These are phyloP conservation scores for Solanum chaucha DNA, from an alignment of 257 asterid genomes.

Conservation along the genomic window DNA sequence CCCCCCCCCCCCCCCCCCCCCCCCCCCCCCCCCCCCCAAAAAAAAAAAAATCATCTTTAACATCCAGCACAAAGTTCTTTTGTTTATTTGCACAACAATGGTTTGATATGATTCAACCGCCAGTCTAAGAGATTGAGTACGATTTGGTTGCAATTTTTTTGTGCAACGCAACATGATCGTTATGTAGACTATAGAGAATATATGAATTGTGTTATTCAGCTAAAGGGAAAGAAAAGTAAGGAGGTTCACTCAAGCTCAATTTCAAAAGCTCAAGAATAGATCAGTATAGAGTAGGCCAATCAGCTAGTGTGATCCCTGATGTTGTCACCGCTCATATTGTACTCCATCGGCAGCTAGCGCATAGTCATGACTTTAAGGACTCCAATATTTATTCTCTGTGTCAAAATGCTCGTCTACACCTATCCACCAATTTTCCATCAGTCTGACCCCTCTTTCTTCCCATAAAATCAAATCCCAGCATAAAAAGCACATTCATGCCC, in stretches of 20 bases:
- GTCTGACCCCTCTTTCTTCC: background rate
- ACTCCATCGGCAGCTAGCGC: background rate
- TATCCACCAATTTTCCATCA: background rate
- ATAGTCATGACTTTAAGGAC: background rate
- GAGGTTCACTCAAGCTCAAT: background rate
- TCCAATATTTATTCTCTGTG: background rate
- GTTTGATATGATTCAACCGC: background rate
- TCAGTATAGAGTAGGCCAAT: background rate
- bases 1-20: background rate
- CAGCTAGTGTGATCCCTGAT: background rate
- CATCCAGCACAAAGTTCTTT: background rate
- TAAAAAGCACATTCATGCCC: background rate
- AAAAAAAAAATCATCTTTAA: background rate
- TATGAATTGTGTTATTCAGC: background rate
- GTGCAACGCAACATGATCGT: background rate
- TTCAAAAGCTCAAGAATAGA: background rate
- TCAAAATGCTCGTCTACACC: background rate
- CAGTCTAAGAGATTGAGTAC: background rate
- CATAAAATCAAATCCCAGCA: background rate
- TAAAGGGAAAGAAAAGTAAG: background rate
- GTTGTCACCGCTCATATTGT: background rate
- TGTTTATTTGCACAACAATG: background rate
- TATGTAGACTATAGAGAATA: background rate
- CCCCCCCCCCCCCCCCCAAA: background rate
- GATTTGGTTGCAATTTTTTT: background rate